Base-by-base conservation (phyloP, 2,329 filamentous ascomycete species). In the Pleomassaria siparia region DNA sequence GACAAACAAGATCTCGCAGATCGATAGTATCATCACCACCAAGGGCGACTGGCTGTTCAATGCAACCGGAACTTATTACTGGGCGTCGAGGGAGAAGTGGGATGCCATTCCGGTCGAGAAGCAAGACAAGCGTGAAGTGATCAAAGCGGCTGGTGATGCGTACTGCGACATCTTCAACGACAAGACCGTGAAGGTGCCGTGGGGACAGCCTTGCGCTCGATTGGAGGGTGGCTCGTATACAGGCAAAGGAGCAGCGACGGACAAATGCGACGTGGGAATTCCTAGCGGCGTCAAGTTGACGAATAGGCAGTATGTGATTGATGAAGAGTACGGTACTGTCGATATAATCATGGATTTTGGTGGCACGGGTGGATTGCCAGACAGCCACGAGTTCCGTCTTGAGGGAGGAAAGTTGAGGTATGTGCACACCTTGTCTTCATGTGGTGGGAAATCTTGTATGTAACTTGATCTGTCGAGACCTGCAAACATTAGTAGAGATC, bases 1-100 rank as follows among this genome's bases (percentile, higher is more conserved):
- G 2, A 60, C 54, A 26, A 45, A 48, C 32, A 56, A 56, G 25
- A 53, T 64, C 9, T 45, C 43, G 15, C 47, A 56, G 25, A 58
- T 66, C 15, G 63, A 64, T 15, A 35, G 54, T 28, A 62, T 66
- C 39, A 49, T 58, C 11, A 66, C 63, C 7, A 62, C 51, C 1
- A 64, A 56, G 13, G 62, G 62, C 2, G 63, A 66, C 37, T 66
- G 63, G 63, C 51, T 64, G 1, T 66, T 66, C 54, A 66, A 66
- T 40, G 57, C 58, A 13, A 65, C 62, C 1, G 60, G 58, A 2
- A 65, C 60, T 2, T 53, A 54, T 22, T 59, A 64, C 46, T 65
- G 58, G 59, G 56, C 59, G 5, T 51, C 49, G 4, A 50, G 46
- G 13, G 63, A 66, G 39, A 57, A 51, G n/a, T 65, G 62, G 60